Base-by-base conservation (phyloP, 2,329 filamentous ascomycete genomes). In the Alternaria infectoria region DNA sequence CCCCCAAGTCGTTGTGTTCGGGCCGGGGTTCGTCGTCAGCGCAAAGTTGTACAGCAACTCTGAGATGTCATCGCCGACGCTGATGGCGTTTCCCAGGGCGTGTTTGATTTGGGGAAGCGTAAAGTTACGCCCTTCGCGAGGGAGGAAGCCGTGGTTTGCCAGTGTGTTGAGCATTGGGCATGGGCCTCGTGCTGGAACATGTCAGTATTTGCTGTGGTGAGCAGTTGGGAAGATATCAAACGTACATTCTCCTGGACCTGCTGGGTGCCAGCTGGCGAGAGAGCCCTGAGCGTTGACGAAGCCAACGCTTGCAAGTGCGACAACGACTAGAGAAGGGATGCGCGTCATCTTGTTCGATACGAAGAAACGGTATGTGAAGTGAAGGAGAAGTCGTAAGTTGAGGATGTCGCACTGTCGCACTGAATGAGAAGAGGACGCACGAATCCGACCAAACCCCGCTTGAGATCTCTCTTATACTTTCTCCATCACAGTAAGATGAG, bases 81-180 rank as follows among this genome's bases (percentile, higher is more conserved):
- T 67, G 8, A 65, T 19, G 6, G 50, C 59, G 2, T 23, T 49
- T n/a, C 21, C 40, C 4, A 67, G 49, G 1, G 66, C 68, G 25
- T 59, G n/a, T 11, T 52, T 54, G 7, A 66, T 23, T 13, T 72
- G 82, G 11, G 75, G 66, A 8, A 73, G 58, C 3, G 76, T 80
- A 25, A 81, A 68, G 47, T 75, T 75, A 45, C 71, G 73, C 25
- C 79, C 79, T 54, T 77, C 64, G 19, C 70, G 74, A 7, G 78
- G 75, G 10, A 80, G 61, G 62, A 77, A 74, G 11, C 71, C 71
- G 57, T 79, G 77, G 64, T 80, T 80, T 12, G 77, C 75, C 9
- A 78, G 69, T 1, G 75, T 74, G 52, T 79, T 80, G 30, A 79
- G 60, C 62, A 73, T 75, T 1, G 77, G 77, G 50, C 77, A 80